Conservation (phyloP, 2,329 filamentous ascomycete species). For the Didymella keratinophila region DNA sequence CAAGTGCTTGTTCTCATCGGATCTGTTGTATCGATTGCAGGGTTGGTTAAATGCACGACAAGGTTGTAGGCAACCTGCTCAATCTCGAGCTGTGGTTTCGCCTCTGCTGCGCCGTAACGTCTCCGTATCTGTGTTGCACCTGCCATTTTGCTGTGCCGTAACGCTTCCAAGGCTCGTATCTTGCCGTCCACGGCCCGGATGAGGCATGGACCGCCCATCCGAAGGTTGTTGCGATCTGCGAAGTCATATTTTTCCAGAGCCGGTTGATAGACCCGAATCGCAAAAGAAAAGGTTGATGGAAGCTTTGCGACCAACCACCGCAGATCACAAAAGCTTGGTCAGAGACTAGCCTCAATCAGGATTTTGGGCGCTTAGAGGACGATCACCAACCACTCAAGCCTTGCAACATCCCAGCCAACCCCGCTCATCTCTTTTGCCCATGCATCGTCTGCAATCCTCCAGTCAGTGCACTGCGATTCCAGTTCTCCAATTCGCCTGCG, state of each 20-base stretch:
- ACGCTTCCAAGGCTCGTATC: conserved; percentile 1
- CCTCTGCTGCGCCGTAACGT: not conserved
- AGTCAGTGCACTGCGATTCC: conserved; percentile 28
- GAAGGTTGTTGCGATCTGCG: conserved; percentile 6
- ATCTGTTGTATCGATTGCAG: not conserved
- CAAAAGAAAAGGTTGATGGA: conserved; percentile 16
- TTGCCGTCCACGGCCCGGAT: conserved; percentile 8
- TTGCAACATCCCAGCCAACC: conserved; percentile 29
- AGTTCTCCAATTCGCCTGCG: conserved; percentile 39
- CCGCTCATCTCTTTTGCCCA: conserved; percentile 36
- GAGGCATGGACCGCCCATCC: conserved; percentile 10
- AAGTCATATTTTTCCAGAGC: not conserved
- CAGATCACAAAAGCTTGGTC: conserved; percentile 32
- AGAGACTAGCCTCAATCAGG: conserved; percentile 16
- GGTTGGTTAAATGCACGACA: not conserved
- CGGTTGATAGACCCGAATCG: conserved; percentile 1
- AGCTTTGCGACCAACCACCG: conserved; percentile 30
- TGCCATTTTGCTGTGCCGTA: not conserved
- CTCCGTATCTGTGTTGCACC: not conserved
- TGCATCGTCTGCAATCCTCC: conserved; percentile 39
- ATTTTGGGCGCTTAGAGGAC: conserved; percentile 31
- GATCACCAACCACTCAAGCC: conserved; percentile 29
- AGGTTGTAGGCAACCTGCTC: not conserved
- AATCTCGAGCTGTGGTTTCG: not conserved
- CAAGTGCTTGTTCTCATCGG: not conserved